Evolutionary conservation across 1,284 basidiomycete genomes (phyloP).

Genomic region (Trichosporon sp.): DNA sequence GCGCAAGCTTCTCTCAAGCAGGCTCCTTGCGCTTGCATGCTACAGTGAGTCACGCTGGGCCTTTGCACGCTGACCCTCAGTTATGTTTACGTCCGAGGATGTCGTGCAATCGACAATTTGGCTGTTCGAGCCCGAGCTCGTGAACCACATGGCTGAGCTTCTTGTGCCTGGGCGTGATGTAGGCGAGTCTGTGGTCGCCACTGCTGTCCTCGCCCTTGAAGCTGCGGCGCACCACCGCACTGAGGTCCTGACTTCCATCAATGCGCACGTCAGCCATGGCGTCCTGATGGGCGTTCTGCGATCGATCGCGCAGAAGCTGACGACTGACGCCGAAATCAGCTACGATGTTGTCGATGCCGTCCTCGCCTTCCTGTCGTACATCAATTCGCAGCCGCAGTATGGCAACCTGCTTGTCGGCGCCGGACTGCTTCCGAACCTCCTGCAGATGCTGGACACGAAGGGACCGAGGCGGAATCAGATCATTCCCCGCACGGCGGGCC

Average conservation of each 20-base stretch:
- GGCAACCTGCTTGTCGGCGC: constrained; percentile 95
- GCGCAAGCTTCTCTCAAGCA: constrained; percentile 71
- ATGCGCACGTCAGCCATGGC: constrained; percentile 94
- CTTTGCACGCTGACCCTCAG: constrained; percentile 39
- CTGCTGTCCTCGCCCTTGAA: constrained; percentile 82
- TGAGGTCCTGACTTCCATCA: constrained; percentile 84
- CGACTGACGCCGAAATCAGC: constrained; percentile 56
- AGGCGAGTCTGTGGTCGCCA: constrained; percentile 63
- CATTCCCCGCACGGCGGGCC: constrained; percentile 62
- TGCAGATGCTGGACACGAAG: constrained; percentile 73
- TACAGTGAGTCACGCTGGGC: constrained; percentile 51
- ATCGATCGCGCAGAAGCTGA: constrained; percentile 67
- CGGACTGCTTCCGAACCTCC: constrained; percentile 82
- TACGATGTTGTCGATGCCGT: constrained; percentile 80
- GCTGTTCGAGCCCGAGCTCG: constrained; percentile 83
- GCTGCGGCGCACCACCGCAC: constrained; percentile 77
- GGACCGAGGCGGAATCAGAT: constrained; percentile 30
- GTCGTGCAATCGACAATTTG: constrained; percentile 77
- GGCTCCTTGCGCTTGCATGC: constrained; percentile 82
- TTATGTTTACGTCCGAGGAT: constrained; percentile 68
- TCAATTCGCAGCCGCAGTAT: constrained; percentile 75
- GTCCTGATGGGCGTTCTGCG: constrained; percentile 82
- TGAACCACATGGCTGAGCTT: constrained; percentile 80
- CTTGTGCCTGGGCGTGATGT: constrained; percentile 61
- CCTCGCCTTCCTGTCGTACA: constrained; percentile 77